phyloP scores from a whole-genome alignment of 129 eudicot genomes.

The Lactuca sativa region DNA sequence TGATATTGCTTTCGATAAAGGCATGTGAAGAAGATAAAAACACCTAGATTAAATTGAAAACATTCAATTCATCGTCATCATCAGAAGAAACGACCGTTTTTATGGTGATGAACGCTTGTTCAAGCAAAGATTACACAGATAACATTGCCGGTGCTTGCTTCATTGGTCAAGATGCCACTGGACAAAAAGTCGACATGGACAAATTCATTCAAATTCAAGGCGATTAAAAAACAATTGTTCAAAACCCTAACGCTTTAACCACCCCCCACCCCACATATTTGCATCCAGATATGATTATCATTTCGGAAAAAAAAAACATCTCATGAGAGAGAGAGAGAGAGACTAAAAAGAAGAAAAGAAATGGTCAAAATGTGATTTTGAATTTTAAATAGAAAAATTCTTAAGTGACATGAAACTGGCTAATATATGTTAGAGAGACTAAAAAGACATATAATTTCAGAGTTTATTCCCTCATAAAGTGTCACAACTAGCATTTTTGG shows the following conservation, averaged over 20 bases:
- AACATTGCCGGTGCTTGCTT: slow-evolving; percentile 83
- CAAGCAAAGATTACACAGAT: slow-evolving; percentile 64
- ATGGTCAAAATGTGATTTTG: no score
- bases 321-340: no score
- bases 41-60: slow-evolving; percentile 67
- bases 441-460: no score
- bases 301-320: no score
- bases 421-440: no score
- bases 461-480: no score
- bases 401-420: no score
- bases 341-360: no score
- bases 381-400: no score
- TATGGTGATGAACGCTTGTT: slow-evolving; percentile 80
- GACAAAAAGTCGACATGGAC: slow-evolving; percentile 71
- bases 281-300: slow-evolving; percentile 45
- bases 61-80: slow-evolving; percentile 39
- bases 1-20: neutral
- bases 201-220: slow-evolving; percentile 82
- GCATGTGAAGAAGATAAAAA: slow-evolving; percentile 88
- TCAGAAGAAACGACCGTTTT: slow-evolving; percentile 49
- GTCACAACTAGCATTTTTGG: no score
- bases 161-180: slow-evolving; percentile 86
- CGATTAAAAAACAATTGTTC: slow-evolving; percentile 80
- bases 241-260: slow-evolving; percentile 71
- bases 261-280: slow-evolving; percentile 57